Evolutionary conservation across 371 early-diverging fungal species (phyloP), one percentile per base, ranked within the genome.

Genomic region (Mucor indicus): DNA sequence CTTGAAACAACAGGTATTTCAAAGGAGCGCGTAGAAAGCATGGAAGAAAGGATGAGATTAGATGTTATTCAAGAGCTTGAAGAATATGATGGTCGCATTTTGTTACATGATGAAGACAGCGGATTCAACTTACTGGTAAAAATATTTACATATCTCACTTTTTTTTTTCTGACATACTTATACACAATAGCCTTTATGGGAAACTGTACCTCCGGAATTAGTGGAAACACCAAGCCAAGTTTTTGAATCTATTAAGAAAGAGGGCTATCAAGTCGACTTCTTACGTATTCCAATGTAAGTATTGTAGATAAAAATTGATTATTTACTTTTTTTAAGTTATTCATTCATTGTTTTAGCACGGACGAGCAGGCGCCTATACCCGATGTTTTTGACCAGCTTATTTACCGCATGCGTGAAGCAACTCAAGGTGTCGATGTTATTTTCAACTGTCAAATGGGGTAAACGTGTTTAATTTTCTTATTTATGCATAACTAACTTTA

Each of bases 361-460:
- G 87, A 87, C 54, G 87, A 87, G 51, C 84, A 83, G 60, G 81
- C 85, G 15, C 89, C 89, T 23, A 83, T 88, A 32, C 87, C 89
- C 1, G 76, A 77, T 48, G 85, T 87, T 17, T 84, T 86, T 60
- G 83, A 87, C 48, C 69, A 75, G 30, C 52, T 88, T 4, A 69
- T 83, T 17, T 67, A 75, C 8, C 60, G 75, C 21, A 55, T 86
- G 47, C 43, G 62, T 10, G 49, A 47, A 17, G 63, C 79, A 13
- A 61, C 55, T 23, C 55, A 46, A 33, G 62, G 61, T 7, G 53
- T 66, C n/a, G 79, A 79, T 38, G 60, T 77, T 7, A 48, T 88
- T 19, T 88, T 86, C 58, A 87, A 87, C 42, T 88, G 89, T 55
- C 89, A 88, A 56, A 88, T 88, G 88, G 88, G 88, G 76, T 75